Base-by-base conservation (phyloP, 2,329 filamentous ascomycete genomes). In the Talaromyces sp. region DNA sequence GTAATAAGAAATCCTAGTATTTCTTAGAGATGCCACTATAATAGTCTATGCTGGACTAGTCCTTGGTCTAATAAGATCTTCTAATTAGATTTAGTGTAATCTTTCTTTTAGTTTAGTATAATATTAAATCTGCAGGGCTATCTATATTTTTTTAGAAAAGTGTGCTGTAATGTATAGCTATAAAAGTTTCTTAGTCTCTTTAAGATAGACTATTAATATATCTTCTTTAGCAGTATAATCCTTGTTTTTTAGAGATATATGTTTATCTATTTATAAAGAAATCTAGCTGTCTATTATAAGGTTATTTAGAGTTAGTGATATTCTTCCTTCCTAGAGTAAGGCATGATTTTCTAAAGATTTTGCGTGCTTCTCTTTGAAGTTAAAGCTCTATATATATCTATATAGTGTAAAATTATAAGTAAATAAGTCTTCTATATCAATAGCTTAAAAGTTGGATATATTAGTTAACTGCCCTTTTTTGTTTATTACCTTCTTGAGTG, bases 351-450 rank as follows among this genome's bases (percentile, higher is more conserved):
- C 35, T 7, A 10, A 19, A 13, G 19, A 52, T 39, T 52, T 52
- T 13, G 13, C 21, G 25, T 28, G 7, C 7, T 28, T 28, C 25
- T 28, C 25, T 28, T 28, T 28, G 7, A 28, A 28, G 7, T 37
- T 52, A 15, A 52, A 52, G 21, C 48, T 52, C 48, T 7, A 28
- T 52, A 52, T 52, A 52, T 52, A 39, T 52, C 19, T n/a, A 52
- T 19, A 52, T 25, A 3, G 35, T 19, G 17, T 39, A 39, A 39
- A 17, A 3, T 51, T 4, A 51, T 17, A 8, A 36, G 19, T 51
- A 37, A 51, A 51, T 22, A 51, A 51, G 48, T 19, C 48, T 28
- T 39, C 33, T 25, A 51, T 51, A 10, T 51, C 25, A 25, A 51
- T 51, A 51, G 33, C 21, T 52, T 52, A 21, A 39, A 52, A 52